A percentile compares a stretch with the other conserved stretches of the same genome.
Evolutionary conservation across 2,329 filamentous ascomycete genomes (phyloP).

Genomic region (Waltergamsia citrina): DNA sequence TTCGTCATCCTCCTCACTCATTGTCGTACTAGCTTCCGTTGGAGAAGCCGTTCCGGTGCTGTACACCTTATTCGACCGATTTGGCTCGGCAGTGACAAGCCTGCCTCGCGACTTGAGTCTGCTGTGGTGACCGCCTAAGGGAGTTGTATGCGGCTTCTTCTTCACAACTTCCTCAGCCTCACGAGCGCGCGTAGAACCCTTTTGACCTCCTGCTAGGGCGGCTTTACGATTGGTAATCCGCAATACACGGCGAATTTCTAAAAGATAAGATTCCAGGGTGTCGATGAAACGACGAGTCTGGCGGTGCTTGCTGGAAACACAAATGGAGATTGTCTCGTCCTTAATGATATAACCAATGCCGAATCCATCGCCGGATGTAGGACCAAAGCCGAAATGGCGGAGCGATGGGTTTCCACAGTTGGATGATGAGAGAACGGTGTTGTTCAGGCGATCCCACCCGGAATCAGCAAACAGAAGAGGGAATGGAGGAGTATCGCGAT

Average conservation of each 20-base stretch:
- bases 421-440: constrained; percentile 89
- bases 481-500: constrained; percentile 39
- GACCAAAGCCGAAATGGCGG: constrained; percentile 93
- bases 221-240: constrained; percentile 51
- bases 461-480: constrained; percentile 78
- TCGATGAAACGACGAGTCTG: constrained; percentile 89
- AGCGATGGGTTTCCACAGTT: constrained; percentile 96
- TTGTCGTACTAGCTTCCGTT: constrained; percentile 58
- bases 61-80: constrained; percentile 22
- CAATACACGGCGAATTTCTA: constrained; percentile 81
- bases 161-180: constrained; percentile 35
- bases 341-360: constrained; percentile 99
- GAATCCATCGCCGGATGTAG: constrained; percentile 87
- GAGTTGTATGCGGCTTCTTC: constrained; percentile 18
- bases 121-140: constrained; percentile 11
- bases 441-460: constrained; percentile 94
- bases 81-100: constrained; percentile 51
- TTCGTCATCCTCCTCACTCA: constrained; percentile 80
- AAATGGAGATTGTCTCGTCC: constrained; percentile 66
- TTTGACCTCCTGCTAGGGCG: constrained; percentile 23
- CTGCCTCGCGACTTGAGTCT: constrained; percentile 64
- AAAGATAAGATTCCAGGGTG: constrained; percentile 78
- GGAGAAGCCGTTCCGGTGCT: constrained; percentile 46
- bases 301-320: constrained; percentile 84
- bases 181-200: constrained; percentile 32